phyloP scores from a whole-genome alignment of 2,329 filamentous ascomycete genomes.

The Colletotrichum paranaense region DNA sequence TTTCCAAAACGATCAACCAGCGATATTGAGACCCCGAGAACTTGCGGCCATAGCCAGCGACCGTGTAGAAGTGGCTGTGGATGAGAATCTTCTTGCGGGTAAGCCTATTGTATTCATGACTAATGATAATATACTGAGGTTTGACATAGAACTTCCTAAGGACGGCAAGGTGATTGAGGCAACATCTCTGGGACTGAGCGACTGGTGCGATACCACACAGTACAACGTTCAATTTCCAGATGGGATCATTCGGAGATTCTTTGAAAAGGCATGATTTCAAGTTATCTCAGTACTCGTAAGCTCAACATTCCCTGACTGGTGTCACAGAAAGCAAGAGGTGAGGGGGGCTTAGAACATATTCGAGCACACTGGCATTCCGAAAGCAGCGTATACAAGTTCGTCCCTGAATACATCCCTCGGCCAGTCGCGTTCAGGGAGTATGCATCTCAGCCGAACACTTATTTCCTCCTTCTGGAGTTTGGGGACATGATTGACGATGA shows the following conservation, averaged over 20 bases:
- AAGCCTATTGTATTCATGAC: not conserved
- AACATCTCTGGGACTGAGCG: constrained; percentile 36
- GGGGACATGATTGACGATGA: constrained; percentile 41
- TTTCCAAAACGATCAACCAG: not conserved
- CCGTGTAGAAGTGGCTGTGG: not conserved
- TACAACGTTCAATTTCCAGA: constrained; percentile 27
- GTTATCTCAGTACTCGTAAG: not conserved
- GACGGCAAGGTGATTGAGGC: not conserved
- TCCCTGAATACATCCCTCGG: not conserved
- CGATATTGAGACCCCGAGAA: not conserved
- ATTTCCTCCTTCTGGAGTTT: constrained; percentile 42
- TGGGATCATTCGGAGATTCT: constrained; percentile 6
- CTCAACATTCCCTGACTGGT: not conserved
- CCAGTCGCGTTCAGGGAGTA: constrained; percentile 18
- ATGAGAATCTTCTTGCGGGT: not conserved
- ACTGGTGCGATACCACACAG: constrained; percentile 31
- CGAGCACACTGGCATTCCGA: not conserved
- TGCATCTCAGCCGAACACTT: constrained; percentile 35
- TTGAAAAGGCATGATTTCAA: not conserved
- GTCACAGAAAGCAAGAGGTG: not conserved
- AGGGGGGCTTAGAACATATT: not conserved
- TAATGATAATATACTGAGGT: not conserved
- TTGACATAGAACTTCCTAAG: not conserved
- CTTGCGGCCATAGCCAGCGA: not conserved
- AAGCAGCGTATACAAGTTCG: not conserved